Conservation (phyloP, 108 stramenopile species). For the Skeletonema potamos region DNA sequence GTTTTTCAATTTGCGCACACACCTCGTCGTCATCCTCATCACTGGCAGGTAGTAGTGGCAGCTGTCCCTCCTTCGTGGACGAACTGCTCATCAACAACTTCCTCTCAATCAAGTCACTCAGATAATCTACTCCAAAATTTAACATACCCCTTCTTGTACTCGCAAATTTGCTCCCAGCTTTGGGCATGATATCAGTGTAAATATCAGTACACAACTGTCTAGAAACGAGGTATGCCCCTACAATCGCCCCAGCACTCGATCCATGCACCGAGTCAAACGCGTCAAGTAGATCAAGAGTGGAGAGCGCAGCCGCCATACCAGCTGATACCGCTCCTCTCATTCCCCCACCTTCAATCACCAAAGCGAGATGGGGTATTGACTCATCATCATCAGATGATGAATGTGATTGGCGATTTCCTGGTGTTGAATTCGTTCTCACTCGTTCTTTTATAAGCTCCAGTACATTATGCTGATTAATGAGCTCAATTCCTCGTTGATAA, state of each 20-base stretch:
- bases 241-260: constrained; percentile 43
- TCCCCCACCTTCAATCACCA: constrained; percentile 56
- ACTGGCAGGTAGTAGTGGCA: neutral
- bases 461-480: constrained; percentile 37
- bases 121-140: constrained; percentile 43
- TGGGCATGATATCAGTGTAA: constrained; percentile 51
- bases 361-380: constrained; percentile 32
- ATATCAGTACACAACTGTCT: constrained; percentile 52
- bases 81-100: constrained; percentile 9
- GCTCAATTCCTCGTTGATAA: constrained; percentile 35
- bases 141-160: constrained; percentile 32
- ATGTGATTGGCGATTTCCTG: constrained; percentile 24
- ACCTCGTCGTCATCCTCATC: constrained; percentile 5
- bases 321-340: constrained; percentile 61
- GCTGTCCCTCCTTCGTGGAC: neutral
- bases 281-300: constrained; percentile 46
- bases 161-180: constrained; percentile 42
- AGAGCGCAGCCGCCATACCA: constrained; percentile 53
- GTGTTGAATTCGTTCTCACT: constrained; percentile 41
- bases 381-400: neutral
- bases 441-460: constrained; percentile 37
- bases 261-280: constrained; percentile 55
- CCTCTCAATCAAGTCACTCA: constrained; percentile 37
- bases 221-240: constrained; percentile 53
- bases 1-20: neutral